These are phyloP conservation scores for Lactifluus subvellereus DNA, from an alignment of 768 basidiomycete genomes.

Conservation along the genomic window DNA sequence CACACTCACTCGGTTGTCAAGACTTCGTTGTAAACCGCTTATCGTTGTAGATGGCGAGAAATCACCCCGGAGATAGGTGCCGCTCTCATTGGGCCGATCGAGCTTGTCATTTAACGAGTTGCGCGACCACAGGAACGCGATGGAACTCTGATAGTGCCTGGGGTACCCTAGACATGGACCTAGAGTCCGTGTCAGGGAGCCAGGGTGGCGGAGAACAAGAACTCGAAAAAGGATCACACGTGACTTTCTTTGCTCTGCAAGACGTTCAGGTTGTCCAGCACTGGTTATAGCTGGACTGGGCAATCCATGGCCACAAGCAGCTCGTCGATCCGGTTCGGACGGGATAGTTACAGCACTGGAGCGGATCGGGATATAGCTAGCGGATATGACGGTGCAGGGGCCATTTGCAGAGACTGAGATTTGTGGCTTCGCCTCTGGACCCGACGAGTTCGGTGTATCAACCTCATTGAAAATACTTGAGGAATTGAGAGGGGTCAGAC, in stretches of 20 bases:
- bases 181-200: neutral
- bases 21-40: neutral
- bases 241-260: neutral
- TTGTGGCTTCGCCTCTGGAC: neutral
- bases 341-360: constrained; percentile 5
- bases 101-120: constrained; percentile 4
- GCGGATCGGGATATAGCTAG: constrained; percentile 2
- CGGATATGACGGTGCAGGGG: neutral
- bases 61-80: neutral
- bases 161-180: neutral
- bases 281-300: neutral
- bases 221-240: neutral
- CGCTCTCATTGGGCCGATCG: neutral
- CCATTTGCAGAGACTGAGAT: neutral
- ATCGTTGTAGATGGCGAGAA: neutral
- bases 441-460: neutral
- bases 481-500: neutral
- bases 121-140: neutral
- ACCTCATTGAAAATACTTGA: neutral
- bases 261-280: neutral
- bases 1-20: neutral
- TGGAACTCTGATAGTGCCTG: constrained; percentile 12
- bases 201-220: neutral
- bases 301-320: neutral
- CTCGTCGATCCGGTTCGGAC: constrained; percentile 16